Evolutionary conservation across 441 rosid species (phyloP).

Genomic region (Sinapis alba): DNA sequence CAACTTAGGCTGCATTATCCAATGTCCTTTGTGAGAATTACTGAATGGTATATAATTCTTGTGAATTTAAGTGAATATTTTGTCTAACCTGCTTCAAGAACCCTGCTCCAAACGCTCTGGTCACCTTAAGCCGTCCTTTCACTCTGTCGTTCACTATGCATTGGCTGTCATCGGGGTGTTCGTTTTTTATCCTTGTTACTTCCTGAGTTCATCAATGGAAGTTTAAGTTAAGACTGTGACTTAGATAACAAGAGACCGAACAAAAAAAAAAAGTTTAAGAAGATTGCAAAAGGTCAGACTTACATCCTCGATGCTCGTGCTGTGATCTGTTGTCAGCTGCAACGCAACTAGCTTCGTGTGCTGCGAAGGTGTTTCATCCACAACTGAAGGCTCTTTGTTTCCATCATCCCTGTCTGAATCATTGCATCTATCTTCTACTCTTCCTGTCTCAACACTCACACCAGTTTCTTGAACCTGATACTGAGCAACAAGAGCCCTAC

Average conservation of each 20-base stretch:
- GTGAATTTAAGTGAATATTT: not conserved
- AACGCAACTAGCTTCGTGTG: conserved; percentile 62
- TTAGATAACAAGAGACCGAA: conserved; percentile 10
- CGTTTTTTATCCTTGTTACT: conserved; percentile 85
- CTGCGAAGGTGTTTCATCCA: conserved; percentile 45
- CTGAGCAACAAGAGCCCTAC: conserved; percentile 95
- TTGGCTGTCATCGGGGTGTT: conserved; percentile 88
- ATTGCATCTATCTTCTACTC: conserved; percentile 32
- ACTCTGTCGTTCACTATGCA: conserved; percentile 95
- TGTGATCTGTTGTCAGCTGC: conserved; percentile 96
- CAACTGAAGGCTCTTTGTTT: conserved; percentile 45
- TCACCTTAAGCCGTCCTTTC: conserved; percentile 94
- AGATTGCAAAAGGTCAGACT: conserved; percentile 36
- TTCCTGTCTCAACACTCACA: conserved; percentile 41
- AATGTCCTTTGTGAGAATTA: conserved; percentile 12
- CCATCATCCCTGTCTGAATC: conserved; percentile 50
- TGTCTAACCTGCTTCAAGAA: conserved; percentile 79
- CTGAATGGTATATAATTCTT: not conserved
- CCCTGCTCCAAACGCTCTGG: conserved; percentile 99
- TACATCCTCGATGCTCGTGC: conserved; percentile 97
- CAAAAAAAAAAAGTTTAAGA: not conserved
- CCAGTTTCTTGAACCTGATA: conserved; percentile 46
- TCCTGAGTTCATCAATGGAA: conserved; percentile 56
- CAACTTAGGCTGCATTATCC: conserved; percentile 74
- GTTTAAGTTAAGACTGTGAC: not conserved